These are phyloP conservation scores for Solanum etuberosum DNA, from an alignment of 257 asterid genomes.

Conservation along the genomic window DNA sequence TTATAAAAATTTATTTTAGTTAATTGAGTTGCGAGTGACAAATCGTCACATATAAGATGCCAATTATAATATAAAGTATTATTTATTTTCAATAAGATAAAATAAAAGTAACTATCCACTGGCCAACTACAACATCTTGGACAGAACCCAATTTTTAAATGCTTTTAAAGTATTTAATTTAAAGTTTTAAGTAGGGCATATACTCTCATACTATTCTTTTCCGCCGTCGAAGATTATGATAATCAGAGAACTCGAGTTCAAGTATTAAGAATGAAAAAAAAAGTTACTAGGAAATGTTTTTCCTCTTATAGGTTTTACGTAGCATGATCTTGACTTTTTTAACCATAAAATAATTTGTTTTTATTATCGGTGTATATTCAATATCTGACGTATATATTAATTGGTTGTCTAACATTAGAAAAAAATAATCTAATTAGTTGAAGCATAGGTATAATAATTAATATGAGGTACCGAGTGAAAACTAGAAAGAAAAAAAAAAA, in stretches of 20 bases:
- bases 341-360: too few relatives aligned
- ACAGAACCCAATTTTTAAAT: not conserved
- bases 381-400: too few relatives aligned
- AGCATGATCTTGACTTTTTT: not conserved
- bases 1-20: not conserved
- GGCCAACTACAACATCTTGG: not conserved
- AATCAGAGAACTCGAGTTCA: too few relatives aligned
- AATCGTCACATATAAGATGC: not conserved
- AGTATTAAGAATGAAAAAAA: too few relatives aligned
- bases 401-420: too few relatives aligned
- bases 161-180: not conserved
- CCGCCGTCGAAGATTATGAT: accelerated
- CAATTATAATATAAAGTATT: not conserved
- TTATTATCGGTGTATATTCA: too few relatives aligned
- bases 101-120: not conserved
- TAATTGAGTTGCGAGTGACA: not conserved
- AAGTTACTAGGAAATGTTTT: not conserved
- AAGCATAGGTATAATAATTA: too few relatives aligned
- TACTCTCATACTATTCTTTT: not conserved
- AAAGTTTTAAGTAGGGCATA: not conserved
- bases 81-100: not conserved
- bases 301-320: not conserved
- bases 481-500: too few relatives aligned
- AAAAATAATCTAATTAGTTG: too few relatives aligned
- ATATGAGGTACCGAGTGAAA: too few relatives aligned